Percentiles rank a stretch among this genome's conserved stretches.
phyloP scores from a whole-genome alignment of 139 green algal genomes.

The Chara braunii region DNA sequence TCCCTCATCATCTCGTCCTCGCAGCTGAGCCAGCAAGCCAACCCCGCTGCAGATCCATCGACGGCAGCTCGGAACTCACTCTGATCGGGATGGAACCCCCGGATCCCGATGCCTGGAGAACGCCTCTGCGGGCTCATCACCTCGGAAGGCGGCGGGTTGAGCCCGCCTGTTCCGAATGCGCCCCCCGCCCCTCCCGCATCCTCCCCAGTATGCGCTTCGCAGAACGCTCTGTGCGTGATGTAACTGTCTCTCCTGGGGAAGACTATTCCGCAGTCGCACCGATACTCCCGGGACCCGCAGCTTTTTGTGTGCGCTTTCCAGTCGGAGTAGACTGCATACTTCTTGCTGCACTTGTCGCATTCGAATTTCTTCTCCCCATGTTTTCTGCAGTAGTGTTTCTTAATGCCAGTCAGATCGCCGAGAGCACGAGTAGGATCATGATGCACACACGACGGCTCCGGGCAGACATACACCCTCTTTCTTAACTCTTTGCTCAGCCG shows the following conservation, averaged over 20 bases:
- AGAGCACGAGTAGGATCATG: neutral
- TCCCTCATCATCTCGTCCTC: too few species aligned
- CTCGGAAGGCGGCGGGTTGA: too few species aligned
- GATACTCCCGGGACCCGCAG: neutral
- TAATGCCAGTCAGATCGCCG: conserved; percentile 8
- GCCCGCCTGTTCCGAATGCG: too few species aligned
- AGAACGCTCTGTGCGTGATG: conserved; percentile 29
- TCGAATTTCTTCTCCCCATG: conserved; percentile 24
- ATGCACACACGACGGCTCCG: conserved; percentile 5
- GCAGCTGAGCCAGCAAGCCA: too few species aligned
- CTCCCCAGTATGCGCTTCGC: conserved; percentile 23
- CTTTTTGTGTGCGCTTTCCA: conserved; percentile 6
- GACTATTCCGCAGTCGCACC: conserved; percentile 1
- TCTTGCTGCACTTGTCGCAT: conserved; percentile 11
- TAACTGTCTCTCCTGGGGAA: conserved; percentile 32
- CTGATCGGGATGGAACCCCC: too few species aligned
- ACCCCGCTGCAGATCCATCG: too few species aligned
- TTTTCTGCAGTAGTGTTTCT: conserved; percentile 23
- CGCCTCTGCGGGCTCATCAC: too few species aligned
- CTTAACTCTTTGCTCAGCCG: neutral
- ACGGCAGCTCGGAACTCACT: too few species aligned
- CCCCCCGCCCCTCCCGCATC: too few species aligned
- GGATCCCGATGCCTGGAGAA: too few species aligned
- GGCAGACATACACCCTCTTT: conserved; percentile 12
- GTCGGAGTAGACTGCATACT: conserved; percentile 15